Percentiles rank a stretch among this genome's conserved stretches.
Evolutionary conservation across 257 asterid species (phyloP).

Genomic region (Salvia hispanica): DNA sequence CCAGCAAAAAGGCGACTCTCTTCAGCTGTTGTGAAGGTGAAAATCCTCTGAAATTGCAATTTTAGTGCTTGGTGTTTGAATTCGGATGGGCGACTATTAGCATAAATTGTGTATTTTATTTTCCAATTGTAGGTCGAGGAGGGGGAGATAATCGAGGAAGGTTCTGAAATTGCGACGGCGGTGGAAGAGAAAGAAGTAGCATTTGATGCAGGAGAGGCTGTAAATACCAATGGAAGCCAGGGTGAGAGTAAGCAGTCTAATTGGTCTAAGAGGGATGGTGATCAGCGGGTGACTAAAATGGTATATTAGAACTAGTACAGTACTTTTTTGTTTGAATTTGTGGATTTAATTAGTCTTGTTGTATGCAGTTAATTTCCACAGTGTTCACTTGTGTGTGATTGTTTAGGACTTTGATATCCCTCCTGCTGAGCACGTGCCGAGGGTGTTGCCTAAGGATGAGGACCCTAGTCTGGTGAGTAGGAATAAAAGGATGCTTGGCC

Average conservation of each 20-base stretch:
- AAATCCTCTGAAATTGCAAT: background rate
- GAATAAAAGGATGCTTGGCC: slow-evolving; percentile 97
- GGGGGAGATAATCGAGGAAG: slow-evolving; percentile 67
- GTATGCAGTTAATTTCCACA: slow-evolving; percentile 7
- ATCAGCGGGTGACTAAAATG: slow-evolving; percentile 62
- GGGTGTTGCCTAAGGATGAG: slow-evolving; percentile 88
- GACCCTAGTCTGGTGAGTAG: slow-evolving; percentile 92
- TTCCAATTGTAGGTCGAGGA: slow-evolving; percentile 61
- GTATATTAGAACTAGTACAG: slow-evolving; percentile 31
- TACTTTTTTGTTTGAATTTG: slow-evolving; percentile 19
- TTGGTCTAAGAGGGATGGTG: slow-evolving; percentile 66
- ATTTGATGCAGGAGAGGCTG: slow-evolving; percentile 37
- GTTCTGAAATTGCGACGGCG: slow-evolving; percentile 37
- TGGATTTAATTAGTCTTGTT: background rate
- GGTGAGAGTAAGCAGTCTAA: slow-evolving; percentile 56
- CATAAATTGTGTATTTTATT: slow-evolving; percentile 18
- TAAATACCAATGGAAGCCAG: slow-evolving; percentile 35
- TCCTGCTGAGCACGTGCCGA: slow-evolving; percentile 65
- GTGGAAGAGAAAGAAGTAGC: slow-evolving; percentile 38
- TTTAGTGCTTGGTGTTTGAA: background rate
- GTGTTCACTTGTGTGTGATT: slow-evolving; percentile 28
- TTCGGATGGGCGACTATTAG: background rate
- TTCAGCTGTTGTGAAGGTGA: slow-evolving; percentile 94
- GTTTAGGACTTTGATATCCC: slow-evolving; percentile 80
- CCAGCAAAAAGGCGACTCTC: slow-evolving; percentile 84